These are phyloP conservation scores for Candolleomyces eurysporus DNA, from an alignment of 768 basidiomycete species.

Conservation along the genomic window DNA sequence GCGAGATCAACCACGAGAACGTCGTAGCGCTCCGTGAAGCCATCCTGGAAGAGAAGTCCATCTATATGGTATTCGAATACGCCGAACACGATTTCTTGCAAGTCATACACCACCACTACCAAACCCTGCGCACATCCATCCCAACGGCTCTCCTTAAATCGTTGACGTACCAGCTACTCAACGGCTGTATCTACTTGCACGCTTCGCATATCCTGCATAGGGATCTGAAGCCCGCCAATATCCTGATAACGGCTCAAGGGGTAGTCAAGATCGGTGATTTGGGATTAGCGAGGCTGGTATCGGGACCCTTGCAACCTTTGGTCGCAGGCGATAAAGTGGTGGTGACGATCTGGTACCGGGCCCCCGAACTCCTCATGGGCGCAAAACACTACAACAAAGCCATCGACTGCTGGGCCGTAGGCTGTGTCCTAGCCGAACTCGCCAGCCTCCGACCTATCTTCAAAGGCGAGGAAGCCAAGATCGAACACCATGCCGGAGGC, in stretches of 20 bases:
- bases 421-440: conserved; percentile 95
- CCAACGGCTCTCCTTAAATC: conserved; percentile 83
- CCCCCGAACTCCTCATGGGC: conserved; percentile 93
- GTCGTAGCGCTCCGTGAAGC: conserved; percentile 90
- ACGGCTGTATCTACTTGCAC: conserved; percentile 93
- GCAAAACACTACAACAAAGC: conserved; percentile 98
- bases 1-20: conserved; percentile 89
- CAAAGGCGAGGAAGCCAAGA: conserved; percentile 98
- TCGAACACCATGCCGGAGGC: conserved; percentile 23
- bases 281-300: conserved; percentile 88
- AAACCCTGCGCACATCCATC: conserved; percentile 78
- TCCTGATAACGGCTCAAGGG: conserved; percentile 86
- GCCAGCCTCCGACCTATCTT: conserved; percentile 94
- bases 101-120: conserved; percentile 98
- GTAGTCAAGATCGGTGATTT: conserved; percentile 98
- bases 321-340: conserved; percentile 97
- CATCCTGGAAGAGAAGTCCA: conserved; percentile 96
- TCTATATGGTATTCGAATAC: conserved; percentile 99
- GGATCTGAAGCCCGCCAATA: conserved; percentile 98
- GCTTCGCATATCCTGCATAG: conserved; percentile 93
- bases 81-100: conserved; percentile 99
- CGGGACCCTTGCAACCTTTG: conserved; percentile 88
- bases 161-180: conserved; percentile 89
- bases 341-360: conserved; percentile 99
- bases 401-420: conserved; percentile 96